Percentiles rank a stretch among this genome's conserved stretches.
These are phyloP conservation scores for Seiridium cupressi DNA, from an alignment of 2,329 filamentous ascomycete genomes.

Conservation along the genomic window DNA sequence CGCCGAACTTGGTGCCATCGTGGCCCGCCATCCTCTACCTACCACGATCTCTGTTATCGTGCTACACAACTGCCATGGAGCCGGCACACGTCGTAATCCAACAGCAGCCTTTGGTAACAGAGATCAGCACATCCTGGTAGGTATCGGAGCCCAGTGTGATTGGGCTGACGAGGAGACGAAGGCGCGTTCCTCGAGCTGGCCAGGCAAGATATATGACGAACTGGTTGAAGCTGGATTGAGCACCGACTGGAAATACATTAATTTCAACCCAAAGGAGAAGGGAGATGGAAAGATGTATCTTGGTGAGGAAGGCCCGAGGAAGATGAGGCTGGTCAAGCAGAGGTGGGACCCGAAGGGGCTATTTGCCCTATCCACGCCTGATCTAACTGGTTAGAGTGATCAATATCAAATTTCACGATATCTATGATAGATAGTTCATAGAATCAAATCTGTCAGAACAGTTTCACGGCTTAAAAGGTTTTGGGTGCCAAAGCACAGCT, in stretches of 20 bases:
- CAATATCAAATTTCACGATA: too few relatives aligned
- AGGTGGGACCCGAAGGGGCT: neutral
- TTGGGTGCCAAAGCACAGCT: too few relatives aligned
- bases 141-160: neutral
- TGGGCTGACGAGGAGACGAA: neutral
- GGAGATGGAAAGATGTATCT: conserved; percentile 9
- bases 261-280: conserved; percentile 5
- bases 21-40: conserved; percentile 4
- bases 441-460: too few relatives aligned
- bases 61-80: conserved; percentile 9
- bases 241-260: conserved; percentile 6
- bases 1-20: conserved; percentile 2
- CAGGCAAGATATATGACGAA: neutral
- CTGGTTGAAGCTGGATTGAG: neutral
- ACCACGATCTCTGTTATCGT: conserved; percentile 1
- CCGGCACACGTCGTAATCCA: neutral
- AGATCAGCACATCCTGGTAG: neutral
- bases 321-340: conserved; percentile 5
- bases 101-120: conserved; percentile 6
- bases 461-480: too few relatives aligned
- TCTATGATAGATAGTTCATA: too few relatives aligned
- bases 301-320: neutral
- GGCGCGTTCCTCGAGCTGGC: neutral
- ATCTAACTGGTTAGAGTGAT: neutral
- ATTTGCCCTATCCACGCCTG: conserved; percentile 6